Evolutionary conservation across 2,329 filamentous ascomycete species (phyloP).

Genomic region (Colletotrichum camelliae): DNA sequence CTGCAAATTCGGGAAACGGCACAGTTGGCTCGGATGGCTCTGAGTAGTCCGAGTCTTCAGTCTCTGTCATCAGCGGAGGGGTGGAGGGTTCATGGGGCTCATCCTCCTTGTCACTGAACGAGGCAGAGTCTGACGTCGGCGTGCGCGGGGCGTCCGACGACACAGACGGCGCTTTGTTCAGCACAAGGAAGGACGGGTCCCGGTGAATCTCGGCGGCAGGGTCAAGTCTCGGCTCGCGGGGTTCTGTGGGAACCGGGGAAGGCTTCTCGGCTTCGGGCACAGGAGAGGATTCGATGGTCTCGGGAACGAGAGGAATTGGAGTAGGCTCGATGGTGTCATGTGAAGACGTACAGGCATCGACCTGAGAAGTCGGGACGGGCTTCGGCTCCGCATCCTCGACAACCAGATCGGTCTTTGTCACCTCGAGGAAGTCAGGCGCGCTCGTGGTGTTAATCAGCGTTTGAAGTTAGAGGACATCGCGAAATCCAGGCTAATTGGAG

Average conservation of each 20-base stretch:
- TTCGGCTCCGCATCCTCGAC: not conserved
- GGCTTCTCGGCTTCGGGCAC: not conserved
- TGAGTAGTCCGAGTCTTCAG: slow-evolving; percentile 21
- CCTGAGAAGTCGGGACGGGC: not conserved
- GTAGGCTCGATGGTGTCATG: not conserved
- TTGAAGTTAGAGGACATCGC: not conserved
- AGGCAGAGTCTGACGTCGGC: slow-evolving; percentile 5
- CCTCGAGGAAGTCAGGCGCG: not conserved
- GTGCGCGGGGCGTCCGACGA: not conserved
- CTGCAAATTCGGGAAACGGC: slow-evolving; percentile 1
- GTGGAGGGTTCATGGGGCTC: slow-evolving; percentile 1
- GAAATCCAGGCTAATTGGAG: slow-evolving; percentile 6
- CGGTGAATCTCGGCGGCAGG: not conserved
- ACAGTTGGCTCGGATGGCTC: slow-evolving; percentile 3
- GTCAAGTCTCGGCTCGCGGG: not conserved
- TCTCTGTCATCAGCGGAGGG: slow-evolving; percentile 16
- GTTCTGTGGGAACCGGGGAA: not conserved
- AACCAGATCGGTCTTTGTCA: not conserved
- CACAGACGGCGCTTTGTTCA: not conserved
- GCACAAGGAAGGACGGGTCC: not conserved
- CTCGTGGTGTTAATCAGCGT: not conserved
- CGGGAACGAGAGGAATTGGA: not conserved
- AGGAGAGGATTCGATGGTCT: not conserved
- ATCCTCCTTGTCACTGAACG: slow-evolving; percentile 7
- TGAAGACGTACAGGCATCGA: slow-evolving; percentile 17